Conservation (phyloP, 805 yeast genomes). For the Zygosaccharomyces rouxii region DNA sequence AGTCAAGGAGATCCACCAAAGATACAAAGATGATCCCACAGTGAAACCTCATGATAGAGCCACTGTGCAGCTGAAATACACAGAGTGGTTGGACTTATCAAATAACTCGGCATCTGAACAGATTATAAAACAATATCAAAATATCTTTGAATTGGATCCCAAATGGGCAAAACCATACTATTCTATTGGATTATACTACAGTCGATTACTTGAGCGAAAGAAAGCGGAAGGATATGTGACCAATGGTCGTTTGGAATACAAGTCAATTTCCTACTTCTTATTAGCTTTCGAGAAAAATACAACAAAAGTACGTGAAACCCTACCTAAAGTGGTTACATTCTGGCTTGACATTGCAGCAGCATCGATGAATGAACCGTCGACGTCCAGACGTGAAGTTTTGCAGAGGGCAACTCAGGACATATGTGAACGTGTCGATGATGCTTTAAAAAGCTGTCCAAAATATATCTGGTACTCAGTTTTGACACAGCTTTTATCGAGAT, state of each 20-base stretch:
- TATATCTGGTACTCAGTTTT: constrained; percentile 76
- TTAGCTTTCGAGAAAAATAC: constrained; percentile 39
- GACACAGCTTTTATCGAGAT: constrained; percentile 79
- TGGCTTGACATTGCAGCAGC: constrained; percentile 75
- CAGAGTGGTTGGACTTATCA: constrained; percentile 84
- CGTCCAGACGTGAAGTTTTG: constrained; percentile 27
- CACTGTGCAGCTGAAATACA: constrained; percentile 63
- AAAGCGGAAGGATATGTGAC: constrained; percentile 37
- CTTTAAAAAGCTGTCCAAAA: constrained; percentile 45
- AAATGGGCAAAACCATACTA: constrained; percentile 78
- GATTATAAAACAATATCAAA: constrained; percentile 63
- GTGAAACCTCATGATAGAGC: constrained; percentile 31
- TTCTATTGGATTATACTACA: constrained; percentile 72
- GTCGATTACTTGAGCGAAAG: constrained; percentile 69
- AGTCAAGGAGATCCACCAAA: constrained; percentile 38
- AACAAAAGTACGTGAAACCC: constrained; percentile 68
- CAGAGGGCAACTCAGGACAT: constrained; percentile 43
- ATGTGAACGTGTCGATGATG: constrained; percentile 44
- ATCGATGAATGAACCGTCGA: constrained; percentile 23
- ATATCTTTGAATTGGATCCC: constrained; percentile 50
- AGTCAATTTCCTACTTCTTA: constrained; percentile 31
- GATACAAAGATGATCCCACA: constrained; percentile 12
- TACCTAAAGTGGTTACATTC: constrained; percentile 84
- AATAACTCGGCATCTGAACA: constrained; percentile 75
- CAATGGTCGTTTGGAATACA: constrained; percentile 29